phyloP scores from a whole-genome alignment of 1,139 yeast genomes.

The Pichia sp. region DNA sequence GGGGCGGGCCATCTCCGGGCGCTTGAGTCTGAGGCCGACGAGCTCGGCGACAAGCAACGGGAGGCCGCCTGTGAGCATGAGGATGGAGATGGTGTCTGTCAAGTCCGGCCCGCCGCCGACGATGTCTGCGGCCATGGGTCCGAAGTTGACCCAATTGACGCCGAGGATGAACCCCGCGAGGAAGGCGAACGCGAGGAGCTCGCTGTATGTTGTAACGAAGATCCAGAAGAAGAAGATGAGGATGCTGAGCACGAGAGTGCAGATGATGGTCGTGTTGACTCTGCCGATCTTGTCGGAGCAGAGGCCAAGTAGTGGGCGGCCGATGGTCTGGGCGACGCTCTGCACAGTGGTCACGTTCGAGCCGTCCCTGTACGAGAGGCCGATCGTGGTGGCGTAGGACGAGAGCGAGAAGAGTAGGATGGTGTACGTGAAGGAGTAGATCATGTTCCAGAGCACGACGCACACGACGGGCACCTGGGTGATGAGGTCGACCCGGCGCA shows the following conservation, averaged over 20 bases:
- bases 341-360: conserved; percentile 57
- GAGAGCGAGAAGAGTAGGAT: conserved; percentile 59
- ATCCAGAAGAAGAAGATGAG: conserved; percentile 44
- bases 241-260: conserved; percentile 33
- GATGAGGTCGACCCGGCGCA: conserved; percentile 15
- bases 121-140: conserved; percentile 54
- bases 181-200: conserved; percentile 50
- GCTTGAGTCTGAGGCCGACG: conserved; percentile 42
- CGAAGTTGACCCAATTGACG: conserved; percentile 59
- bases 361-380: conserved; percentile 52
- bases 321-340: conserved; percentile 60
- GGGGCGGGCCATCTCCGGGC: conserved; percentile 37
- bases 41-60: conserved; percentile 39
- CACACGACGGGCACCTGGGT: conserved; percentile 36
- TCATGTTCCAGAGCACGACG: conserved; percentile 52
- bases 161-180: conserved; percentile 56
- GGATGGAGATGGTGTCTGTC: conserved; percentile 34
- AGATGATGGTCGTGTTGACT: conserved; percentile 42
- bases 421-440: conserved; percentile 46
- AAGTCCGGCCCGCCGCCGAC: conserved; percentile 35
- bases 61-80: conserved; percentile 31
- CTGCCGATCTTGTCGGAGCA: conserved; percentile 58
- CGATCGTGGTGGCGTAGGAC: conserved; percentile 57
- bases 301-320: conserved; percentile 61
- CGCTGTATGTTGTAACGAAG: conserved; percentile 46